Base-by-base conservation (phyloP, 2,329 filamentous ascomycete species). In the Tolypocladium nubicola region DNA sequence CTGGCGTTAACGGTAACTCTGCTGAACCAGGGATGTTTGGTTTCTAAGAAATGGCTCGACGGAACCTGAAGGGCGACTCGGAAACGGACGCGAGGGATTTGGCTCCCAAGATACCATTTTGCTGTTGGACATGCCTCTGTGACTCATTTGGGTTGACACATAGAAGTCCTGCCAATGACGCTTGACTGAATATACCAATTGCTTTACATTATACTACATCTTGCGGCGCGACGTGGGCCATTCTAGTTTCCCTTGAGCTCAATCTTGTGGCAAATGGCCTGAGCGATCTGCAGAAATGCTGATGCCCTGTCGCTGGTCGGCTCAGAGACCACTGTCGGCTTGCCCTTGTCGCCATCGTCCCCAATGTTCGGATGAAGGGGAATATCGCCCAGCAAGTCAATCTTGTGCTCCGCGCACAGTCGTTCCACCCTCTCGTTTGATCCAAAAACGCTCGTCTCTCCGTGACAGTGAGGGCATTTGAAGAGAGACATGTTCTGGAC, bases 401-500 rank as follows among this genome's bases (percentile, higher is more conserved):
- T 83, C 0, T 82, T 81, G 49, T 92, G 79, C 58, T 90, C 84
- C 39, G 76, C 71, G 66, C 92, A 96, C 64, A 92, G 81, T 35
- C 76, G 78, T 41, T 78, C 73, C 1, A 93, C 88, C 19, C 84
- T 82, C 58, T 83, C 80, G 41, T 79, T 77, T 0, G 79, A 79
- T 2, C 89, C 88, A 68, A 95, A 94, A 26, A 96, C 85, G 60
- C 83, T 84, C 4, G 87, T 89, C 63, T 86, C 79, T n/a, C 83
- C 79, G 7, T 83, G 79, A 66, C 92, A 97, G 63, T 86, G 81
- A 1, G 89, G 89, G 64, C 91, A 96, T 4, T 79, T 82, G 68
- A 95, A 96, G 41, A 90, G 79, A 9, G 86, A 87, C 91, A 96
- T 96, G 68, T 96, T 96, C 69, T 94, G 87, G 21, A 99, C 87